phyloP scores from a whole-genome alignment of 2,329 filamentous ascomycete species.

The Penicillium capsulatum region DNA sequence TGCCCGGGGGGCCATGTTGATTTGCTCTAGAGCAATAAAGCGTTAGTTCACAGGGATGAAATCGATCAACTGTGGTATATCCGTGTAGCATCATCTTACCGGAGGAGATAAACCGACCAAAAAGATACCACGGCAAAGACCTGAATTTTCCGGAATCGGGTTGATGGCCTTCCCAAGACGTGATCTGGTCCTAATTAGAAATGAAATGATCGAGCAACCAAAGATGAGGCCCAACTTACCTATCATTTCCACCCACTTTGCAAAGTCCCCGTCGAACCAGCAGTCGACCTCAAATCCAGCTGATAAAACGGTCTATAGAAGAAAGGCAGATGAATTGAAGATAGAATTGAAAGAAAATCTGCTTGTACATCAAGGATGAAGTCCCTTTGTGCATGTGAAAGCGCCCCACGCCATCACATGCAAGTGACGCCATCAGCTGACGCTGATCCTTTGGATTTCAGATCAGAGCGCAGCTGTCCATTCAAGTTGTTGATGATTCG shows the following conservation, averaged over 20 bases:
- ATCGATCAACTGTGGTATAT: too few relatives aligned
- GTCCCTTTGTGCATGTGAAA: constrained; percentile 22
- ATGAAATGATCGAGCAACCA: too few relatives aligned
- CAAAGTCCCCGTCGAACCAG: not conserved
- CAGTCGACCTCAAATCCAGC: not conserved
- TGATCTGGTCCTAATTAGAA: constrained; percentile 60
- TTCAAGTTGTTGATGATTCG: too few relatives aligned
- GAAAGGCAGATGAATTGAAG: not conserved
- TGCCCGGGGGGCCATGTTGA: constrained; percentile 77
- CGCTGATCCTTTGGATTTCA: not conserved
- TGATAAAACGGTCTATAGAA: not conserved
- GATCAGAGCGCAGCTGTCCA: too few relatives aligned
- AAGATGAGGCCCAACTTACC: too few relatives aligned
- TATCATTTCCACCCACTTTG: constrained; percentile 27
- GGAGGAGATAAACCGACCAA: constrained; percentile 80
- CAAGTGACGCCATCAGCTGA: constrained; percentile 16
- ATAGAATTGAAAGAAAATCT: not conserved
- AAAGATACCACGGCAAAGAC: constrained; percentile 87
- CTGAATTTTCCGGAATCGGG: constrained; percentile 86
- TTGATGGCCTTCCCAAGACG: constrained; percentile 83
- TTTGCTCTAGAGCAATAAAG: constrained; percentile 62
- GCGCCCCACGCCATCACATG: constrained; percentile 19
- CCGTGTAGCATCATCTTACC: constrained; percentile 50
- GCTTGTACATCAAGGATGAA: not conserved
- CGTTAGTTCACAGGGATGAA: too few relatives aligned